A percentile compares a stretch with the other conserved stretches of the same genome.
Conservation (phyloP, 2,329 filamentous ascomycete genomes). For the Ascochyta koolunga region DNA sequence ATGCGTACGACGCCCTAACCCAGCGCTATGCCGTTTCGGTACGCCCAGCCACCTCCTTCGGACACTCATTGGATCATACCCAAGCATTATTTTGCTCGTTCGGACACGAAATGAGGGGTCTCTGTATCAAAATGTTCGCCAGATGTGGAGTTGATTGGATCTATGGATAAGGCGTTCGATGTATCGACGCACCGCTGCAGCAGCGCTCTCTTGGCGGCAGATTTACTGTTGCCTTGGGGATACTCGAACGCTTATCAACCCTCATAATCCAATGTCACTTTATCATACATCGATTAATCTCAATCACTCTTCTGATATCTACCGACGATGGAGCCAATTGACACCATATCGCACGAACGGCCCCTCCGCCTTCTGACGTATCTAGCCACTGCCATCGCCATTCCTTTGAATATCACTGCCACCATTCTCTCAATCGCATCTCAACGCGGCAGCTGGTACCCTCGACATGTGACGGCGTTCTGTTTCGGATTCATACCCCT, state of each 20-base stretch:
- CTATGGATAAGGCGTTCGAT: slow-evolving; percentile 6
- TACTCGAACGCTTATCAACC: slow-evolving; percentile 5
- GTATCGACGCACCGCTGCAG: not conserved
- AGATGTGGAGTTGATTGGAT: slow-evolving; percentile 2
- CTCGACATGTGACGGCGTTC: slow-evolving; percentile 1
- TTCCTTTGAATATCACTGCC: slow-evolving; percentile 7
- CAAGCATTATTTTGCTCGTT: not conserved
- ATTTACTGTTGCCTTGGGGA: slow-evolving; percentile 13
- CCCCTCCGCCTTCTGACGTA: slow-evolving; percentile 10
- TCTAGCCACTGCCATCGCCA: slow-evolving; percentile 4
- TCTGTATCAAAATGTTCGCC: slow-evolving; percentile 8
- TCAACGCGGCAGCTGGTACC: not conserved
- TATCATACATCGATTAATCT: not conserved
- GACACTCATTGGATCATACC: not conserved
- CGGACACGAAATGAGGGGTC: not conserved
- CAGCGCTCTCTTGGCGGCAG: slow-evolving; percentile 8
- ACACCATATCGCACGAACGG: slow-evolving; percentile 1
- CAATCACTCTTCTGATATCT: not conserved
- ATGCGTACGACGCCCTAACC: slow-evolving; percentile 4
- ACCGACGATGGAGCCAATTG: slow-evolving; percentile 1
- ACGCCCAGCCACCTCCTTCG: not conserved
- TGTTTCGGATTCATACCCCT: slow-evolving; percentile 14
- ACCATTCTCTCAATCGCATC: not conserved
- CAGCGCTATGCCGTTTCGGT: slow-evolving; percentile 1
- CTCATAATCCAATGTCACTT: not conserved